phyloP scores from a whole-genome alignment of 139 green algal species.

The Coccomyxa sp. region DNA sequence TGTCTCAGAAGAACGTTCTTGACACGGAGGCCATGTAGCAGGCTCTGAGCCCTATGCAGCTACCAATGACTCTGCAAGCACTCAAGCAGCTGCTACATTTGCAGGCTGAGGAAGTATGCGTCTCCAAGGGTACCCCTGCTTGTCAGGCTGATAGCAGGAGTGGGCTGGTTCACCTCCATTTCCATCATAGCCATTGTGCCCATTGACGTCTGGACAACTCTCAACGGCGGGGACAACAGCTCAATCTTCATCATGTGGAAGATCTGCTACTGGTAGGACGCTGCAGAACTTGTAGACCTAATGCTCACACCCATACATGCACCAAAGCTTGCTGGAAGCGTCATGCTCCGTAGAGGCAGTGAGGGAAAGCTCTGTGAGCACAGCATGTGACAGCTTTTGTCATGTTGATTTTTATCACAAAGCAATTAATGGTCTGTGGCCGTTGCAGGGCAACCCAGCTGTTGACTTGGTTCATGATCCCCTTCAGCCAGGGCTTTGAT shows the following conservation, averaged over 20 bases:
- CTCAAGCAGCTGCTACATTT: not conserved
- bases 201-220: slow-evolving; percentile 70
- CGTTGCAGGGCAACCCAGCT: slow-evolving; percentile 67
- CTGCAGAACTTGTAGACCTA: not conserved
- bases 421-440: too few relatives aligned
- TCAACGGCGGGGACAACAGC: slow-evolving; percentile 8
- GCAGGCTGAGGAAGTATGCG: slow-evolving; percentile 57
- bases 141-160: slow-evolving; percentile 46
- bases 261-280: slow-evolving; percentile 64
- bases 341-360: not conserved
- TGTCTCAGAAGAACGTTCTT: not conserved
- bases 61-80: not conserved
- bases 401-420: too few relatives aligned
- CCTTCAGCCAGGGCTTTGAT: slow-evolving; percentile 79
- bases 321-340: not conserved
- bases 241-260: slow-evolving; percentile 57
- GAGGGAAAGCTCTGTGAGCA: not conserved
- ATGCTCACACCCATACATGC: not conserved
- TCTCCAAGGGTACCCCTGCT: slow-evolving; percentile 43
- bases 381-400: too few relatives aligned
- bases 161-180: slow-evolving; percentile 81
- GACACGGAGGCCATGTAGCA: too few relatives aligned
- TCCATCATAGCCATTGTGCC: slow-evolving; percentile 81
- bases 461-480: slow-evolving; percentile 85
- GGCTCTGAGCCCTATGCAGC: too few relatives aligned